Conservation (phyloP, 805 yeast species). For the Barnettozyma vustinii region DNA sequence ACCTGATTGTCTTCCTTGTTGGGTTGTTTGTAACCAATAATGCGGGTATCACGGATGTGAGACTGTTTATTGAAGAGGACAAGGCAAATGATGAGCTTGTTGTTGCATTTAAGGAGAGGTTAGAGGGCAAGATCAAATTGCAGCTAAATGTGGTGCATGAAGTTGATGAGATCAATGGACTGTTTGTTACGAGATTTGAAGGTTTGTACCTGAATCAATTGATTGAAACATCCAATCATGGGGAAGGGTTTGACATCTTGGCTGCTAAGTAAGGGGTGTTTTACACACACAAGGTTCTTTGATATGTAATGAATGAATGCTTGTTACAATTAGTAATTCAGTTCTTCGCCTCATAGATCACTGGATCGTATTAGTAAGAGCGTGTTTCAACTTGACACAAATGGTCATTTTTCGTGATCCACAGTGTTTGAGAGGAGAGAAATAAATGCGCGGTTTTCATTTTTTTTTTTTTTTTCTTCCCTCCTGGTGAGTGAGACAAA, state of each 20-base stretch:
- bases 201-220: neutral
- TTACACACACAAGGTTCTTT: neutral
- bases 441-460: neutral
- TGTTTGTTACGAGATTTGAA: constrained; percentile 6
- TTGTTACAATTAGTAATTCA: neutral
- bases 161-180: constrained; percentile 4
- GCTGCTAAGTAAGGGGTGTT: constrained; percentile 4
- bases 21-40: constrained; percentile 7
- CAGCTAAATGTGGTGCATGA: neutral
- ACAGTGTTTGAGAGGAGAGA: neutral
- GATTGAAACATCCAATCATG: neutral
- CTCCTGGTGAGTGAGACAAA: neutral
- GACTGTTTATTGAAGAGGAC: neutral
- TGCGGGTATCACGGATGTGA: constrained; percentile 2
- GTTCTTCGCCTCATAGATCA: neutral
- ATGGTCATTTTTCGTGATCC: neutral
- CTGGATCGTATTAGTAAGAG: neutral
- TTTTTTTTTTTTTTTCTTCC: too few species aligned
- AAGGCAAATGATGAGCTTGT: neutral
- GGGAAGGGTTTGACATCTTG: constrained; percentile 6
- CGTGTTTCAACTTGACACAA: neutral
- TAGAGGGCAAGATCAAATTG: constrained; percentile 1
- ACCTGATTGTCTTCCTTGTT: constrained; percentile 5
- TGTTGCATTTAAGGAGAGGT: neutral
- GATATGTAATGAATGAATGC: neutral